Evolutionary conservation across 2,329 filamentous ascomycete genomes (phyloP).

Genomic region (Diaporthe vaccinii): DNA sequence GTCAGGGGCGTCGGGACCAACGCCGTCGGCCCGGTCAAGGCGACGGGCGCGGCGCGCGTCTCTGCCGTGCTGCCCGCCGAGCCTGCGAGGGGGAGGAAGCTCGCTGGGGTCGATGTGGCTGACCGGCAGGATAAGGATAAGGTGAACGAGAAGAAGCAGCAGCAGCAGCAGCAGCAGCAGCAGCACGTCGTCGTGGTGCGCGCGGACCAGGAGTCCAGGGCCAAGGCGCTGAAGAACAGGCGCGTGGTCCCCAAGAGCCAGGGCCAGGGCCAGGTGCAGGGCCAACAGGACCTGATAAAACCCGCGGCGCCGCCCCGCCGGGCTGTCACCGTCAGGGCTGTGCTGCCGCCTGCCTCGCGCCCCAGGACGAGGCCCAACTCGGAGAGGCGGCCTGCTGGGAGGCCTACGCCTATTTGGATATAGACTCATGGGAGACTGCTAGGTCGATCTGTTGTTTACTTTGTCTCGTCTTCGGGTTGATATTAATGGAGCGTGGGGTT

Average conservation of each 20-base stretch:
- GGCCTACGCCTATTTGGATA: constrained; percentile 30
- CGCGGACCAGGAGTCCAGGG: not conserved
- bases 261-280: not conserved
- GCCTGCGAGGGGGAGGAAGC: constrained; percentile 2
- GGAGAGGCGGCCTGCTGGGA: not conserved
- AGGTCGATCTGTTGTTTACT: no score
- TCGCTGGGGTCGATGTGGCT: not conserved
- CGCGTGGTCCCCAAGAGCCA: not conserved
- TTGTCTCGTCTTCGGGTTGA: not conserved
- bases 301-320: not conserved
- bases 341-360: not conserved
- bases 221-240: constrained; percentile 7
- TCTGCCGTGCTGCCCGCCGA: not conserved
- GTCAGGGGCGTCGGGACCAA: constrained; percentile 8
- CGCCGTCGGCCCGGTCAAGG: not conserved
- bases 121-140: not conserved
- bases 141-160: not conserved
- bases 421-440: not conserved
- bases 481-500: not conserved
- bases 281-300: not conserved
- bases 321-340: not conserved
- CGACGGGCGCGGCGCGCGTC: not conserved
- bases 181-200: not conserved
- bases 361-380: constrained; percentile 4
- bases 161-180: not conserved